A percentile compares a stretch with the other conserved stretches of the same genome.
Evolutionary conservation across 2,329 filamentous ascomycete genomes (phyloP).

Genomic region (Didymella sp.): DNA sequence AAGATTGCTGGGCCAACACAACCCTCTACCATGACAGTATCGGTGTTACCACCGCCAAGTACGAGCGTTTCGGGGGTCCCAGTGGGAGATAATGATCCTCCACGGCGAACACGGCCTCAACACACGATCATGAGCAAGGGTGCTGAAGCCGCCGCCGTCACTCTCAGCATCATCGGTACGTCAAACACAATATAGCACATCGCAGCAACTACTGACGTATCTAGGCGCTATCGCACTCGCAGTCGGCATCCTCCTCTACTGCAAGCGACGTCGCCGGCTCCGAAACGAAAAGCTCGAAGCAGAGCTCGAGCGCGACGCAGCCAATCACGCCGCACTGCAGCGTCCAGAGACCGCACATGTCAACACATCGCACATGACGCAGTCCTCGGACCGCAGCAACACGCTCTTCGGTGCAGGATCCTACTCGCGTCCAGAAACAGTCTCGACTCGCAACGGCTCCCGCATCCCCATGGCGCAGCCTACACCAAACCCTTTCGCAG

Average conservation of each 20-base stretch:
- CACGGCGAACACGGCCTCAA: slow-evolving; percentile 18
- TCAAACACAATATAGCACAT: neutral
- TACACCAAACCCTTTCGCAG: slow-evolving; percentile 47
- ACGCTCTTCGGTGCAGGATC: slow-evolving; percentile 37
- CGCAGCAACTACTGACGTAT: slow-evolving; percentile 6
- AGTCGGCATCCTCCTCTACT: slow-evolving; percentile 29
- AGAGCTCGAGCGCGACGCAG: slow-evolving; percentile 38
- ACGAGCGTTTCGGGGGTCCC: neutral
- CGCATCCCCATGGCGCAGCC: slow-evolving; percentile 30
- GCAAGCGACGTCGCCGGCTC: slow-evolving; percentile 35
- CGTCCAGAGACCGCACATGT: slow-evolving; percentile 36
- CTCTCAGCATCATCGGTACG: slow-evolving; percentile 41
- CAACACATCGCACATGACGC: slow-evolving; percentile 28
- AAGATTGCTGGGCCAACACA: slow-evolving; percentile 11
- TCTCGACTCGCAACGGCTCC: slow-evolving; percentile 38
- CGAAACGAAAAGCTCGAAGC: slow-evolving; percentile 28
- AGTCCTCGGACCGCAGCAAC: slow-evolving; percentile 33
- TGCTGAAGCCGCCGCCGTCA: slow-evolving; percentile 42
- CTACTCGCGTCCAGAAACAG: slow-evolving; percentile 44
- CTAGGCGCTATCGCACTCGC: slow-evolving; percentile 40
- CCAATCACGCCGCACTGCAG: slow-evolving; percentile 29
- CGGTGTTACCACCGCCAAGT: neutral
- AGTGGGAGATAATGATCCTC: slow-evolving; percentile 6
- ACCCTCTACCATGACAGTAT: neutral
- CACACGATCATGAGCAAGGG: slow-evolving; percentile 35